These are phyloP conservation scores for Rhizoclosmatium sp. DNA, from an alignment of 192 early-diverging fungal genomes.

Conservation along the genomic window DNA sequence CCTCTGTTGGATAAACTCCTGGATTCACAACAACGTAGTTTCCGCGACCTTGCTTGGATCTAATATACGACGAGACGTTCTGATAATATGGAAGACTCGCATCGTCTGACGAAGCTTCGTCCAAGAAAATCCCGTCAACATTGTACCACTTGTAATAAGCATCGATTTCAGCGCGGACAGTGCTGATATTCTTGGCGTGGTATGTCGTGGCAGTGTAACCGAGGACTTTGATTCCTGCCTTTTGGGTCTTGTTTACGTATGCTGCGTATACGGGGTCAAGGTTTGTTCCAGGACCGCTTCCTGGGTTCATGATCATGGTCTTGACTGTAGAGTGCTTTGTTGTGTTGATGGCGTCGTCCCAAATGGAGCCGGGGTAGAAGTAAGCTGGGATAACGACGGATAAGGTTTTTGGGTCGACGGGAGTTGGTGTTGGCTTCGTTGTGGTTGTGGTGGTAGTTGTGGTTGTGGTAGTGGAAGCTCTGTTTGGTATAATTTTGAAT, in stretches of 20 bases:
- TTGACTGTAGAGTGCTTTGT: background rate
- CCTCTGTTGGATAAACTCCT: background rate
- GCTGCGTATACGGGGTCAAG: background rate
- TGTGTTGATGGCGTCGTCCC: background rate
- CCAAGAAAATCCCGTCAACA: background rate
- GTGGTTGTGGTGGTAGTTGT: constrained; percentile 62
- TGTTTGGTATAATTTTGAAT: constrained; percentile 71
- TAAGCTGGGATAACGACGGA: background rate
- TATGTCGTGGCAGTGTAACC: background rate
- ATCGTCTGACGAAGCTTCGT: background rate
- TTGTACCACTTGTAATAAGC: background rate
- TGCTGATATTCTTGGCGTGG: background rate
- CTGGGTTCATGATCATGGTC: background rate
- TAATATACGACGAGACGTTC: background rate
- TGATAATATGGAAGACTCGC: background rate
- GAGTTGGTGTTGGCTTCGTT: constrained; percentile 68
- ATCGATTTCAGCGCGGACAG: background rate
- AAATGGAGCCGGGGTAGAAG: background rate
- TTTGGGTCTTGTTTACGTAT: background rate
- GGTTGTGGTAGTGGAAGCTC: constrained; percentile 50
- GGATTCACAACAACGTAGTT: background rate
- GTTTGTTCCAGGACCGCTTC: background rate
- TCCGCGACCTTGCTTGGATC: background rate
- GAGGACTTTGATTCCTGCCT: background rate
- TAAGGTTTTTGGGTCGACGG: constrained; percentile 20